Evolutionary conservation across 2,329 filamentous ascomycete genomes (phyloP).

Genomic region (Coniochaeta hoffmannii): DNA sequence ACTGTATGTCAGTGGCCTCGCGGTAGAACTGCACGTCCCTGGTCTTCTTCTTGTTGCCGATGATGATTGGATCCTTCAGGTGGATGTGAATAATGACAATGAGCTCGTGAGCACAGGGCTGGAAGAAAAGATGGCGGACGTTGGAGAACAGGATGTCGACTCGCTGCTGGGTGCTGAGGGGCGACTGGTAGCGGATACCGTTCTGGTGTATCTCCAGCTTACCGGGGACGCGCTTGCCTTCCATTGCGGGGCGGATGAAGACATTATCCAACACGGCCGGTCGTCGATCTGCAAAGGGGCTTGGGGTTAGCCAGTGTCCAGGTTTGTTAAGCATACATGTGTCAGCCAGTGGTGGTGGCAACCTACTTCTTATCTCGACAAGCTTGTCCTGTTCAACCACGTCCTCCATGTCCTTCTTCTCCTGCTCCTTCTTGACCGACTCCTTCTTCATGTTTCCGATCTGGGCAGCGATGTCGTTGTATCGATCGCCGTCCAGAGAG

Average conservation of each 20-base stretch:
- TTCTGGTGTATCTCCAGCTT: constrained; percentile 98
- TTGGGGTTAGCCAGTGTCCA: constrained; percentile 9
- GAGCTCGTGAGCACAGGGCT: constrained; percentile 90
- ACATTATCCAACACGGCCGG: constrained; percentile 88
- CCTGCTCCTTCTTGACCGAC: constrained; percentile 84
- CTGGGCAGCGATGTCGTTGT: constrained; percentile 84
- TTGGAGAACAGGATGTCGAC: constrained; percentile 97
- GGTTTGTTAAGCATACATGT: too few relatives aligned
- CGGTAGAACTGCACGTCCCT: constrained; percentile 98
- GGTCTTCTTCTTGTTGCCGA: constrained; percentile 96
- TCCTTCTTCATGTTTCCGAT: constrained; percentile 97
- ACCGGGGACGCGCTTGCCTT: constrained; percentile 93
- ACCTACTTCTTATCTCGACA: constrained; percentile 81
- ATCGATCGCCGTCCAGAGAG: constrained; percentile 79
- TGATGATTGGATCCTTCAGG: constrained; percentile 94
- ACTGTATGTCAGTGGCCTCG: constrained; percentile 96
- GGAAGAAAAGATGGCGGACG: constrained; percentile 97
- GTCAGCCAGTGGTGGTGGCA: too few relatives aligned
- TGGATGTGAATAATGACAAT: constrained; percentile 98
- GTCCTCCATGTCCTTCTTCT: constrained; percentile 99
- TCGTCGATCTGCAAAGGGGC: constrained; percentile 63
- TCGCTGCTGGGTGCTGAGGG: constrained; percentile 69
- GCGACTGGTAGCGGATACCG: constrained; percentile 89
- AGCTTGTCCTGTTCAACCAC: constrained; percentile 98
- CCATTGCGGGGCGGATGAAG: constrained; percentile 89